Percentiles rank a stretch among this genome's conserved stretches.
Conservation (phyloP, 1,284 basidiomycete genomes). For the Rhodotorula sp. region DNA sequence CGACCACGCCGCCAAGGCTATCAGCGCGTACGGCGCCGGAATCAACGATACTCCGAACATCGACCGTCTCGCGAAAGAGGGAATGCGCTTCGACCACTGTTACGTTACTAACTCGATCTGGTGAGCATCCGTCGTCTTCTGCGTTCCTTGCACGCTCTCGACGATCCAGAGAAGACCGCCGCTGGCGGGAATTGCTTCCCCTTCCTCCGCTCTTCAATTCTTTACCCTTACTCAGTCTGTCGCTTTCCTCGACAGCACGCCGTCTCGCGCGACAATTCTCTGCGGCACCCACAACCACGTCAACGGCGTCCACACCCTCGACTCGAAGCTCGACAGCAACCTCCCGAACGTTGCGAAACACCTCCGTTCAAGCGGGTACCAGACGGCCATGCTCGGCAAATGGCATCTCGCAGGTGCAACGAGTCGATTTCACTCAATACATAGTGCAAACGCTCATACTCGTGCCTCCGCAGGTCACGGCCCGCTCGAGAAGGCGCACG, state of each 20-base stretch:
- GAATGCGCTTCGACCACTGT: constrained; percentile 3
- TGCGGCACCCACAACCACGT: constrained; percentile 4
- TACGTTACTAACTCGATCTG: constrained; percentile 8
- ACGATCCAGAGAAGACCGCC: no score
- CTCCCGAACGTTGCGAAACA: constrained; percentile 8
- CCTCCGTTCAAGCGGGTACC: neutral
- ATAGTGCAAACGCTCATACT: no score
- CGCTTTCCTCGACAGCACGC: neutral
- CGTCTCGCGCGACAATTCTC: neutral
- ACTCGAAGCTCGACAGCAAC: constrained; percentile 5
- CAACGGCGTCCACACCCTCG: constrained; percentile 1
- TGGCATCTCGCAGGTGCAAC: constrained; percentile 44
- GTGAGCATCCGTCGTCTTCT: no score
- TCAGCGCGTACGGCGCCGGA: constrained; percentile 1
- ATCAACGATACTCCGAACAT: constrained; percentile 5
- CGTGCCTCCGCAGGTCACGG: neutral
- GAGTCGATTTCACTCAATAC: no score
- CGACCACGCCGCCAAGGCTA: constrained; percentile 4
- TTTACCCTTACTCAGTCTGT: no score
- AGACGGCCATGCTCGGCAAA: constrained; percentile 9
- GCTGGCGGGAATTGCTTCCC: no score
- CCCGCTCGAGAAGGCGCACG: constrained; percentile 17
- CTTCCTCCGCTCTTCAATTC: no score
- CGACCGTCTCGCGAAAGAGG: constrained; percentile 3
- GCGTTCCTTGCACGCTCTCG: no score